Evolutionary conservation across 2,329 filamentous ascomycete genomes (phyloP).

Genomic region (Dactylella cylindrospora): DNA sequence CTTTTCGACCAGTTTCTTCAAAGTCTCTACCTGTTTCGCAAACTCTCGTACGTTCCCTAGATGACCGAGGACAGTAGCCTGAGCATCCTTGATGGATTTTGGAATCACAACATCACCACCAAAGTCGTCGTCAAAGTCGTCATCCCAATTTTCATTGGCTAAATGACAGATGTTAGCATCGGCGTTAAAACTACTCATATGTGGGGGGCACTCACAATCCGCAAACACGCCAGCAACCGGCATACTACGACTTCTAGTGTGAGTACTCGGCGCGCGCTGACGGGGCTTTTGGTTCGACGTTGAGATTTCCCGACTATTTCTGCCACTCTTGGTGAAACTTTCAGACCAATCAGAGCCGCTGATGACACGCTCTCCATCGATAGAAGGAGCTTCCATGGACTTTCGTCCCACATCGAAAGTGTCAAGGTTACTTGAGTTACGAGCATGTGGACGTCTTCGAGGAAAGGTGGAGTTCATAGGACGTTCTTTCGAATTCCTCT

Average conservation of each 20-base stretch:
- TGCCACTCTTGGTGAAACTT: constrained; percentile 36
- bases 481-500: constrained; percentile 40
- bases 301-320: constrained; percentile 39
- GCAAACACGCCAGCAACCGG: constrained; percentile 42
- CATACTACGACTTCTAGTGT: constrained; percentile 43
- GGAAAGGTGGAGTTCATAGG: constrained; percentile 40
- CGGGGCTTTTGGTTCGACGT: constrained; percentile 38
- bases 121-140: constrained; percentile 68
- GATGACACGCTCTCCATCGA: constrained; percentile 40
- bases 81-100: constrained; percentile 75
- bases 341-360: constrained; percentile 43
- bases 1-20: constrained; percentile 73
- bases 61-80: constrained; percentile 78
- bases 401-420: constrained; percentile 35
- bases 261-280: constrained; percentile 40
- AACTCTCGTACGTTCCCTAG: constrained; percentile 81
- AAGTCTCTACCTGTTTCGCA: constrained; percentile 73
- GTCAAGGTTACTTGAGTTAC: constrained; percentile 41
- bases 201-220: constrained; percentile 26
- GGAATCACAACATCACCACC: constrained; percentile 68
- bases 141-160: constrained; percentile 80
- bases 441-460: constrained; percentile 31
- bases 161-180: constrained; percentile 14
- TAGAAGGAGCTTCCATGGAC: constrained; percentile 35
- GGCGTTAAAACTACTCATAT: background rate